These are phyloP conservation scores for Penicillium expansum DNA, from an alignment of 2,329 filamentous ascomycete genomes.

Conservation along the genomic window DNA sequence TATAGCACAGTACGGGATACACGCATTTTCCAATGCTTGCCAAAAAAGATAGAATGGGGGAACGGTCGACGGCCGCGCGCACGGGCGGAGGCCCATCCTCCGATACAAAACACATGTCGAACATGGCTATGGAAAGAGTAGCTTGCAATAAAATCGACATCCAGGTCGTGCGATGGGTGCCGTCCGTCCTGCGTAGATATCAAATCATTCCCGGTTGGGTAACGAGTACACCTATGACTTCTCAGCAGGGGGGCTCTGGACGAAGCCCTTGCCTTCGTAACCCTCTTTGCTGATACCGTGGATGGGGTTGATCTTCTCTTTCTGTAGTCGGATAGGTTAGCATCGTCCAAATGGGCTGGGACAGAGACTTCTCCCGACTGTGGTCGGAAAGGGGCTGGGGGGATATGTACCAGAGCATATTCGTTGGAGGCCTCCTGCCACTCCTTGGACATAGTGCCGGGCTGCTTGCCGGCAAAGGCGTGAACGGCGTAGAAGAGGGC, in stretches of 20 bases:
- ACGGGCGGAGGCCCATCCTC: conserved; percentile 8
- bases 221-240: conserved; percentile 32
- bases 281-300: conserved; percentile 76
- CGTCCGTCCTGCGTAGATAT: conserved; percentile 16
- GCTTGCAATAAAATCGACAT: neutral
- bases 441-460: conserved; percentile 91
- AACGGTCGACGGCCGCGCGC: conserved; percentile 17
- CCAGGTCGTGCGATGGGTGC: neutral
- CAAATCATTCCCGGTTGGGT: conserved; percentile 25
- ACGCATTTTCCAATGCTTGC: conserved; percentile 37
- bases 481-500: conserved; percentile 72
- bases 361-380: neutral
- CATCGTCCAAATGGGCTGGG: conserved; percentile 13
- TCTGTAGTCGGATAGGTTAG: conserved; percentile 49
- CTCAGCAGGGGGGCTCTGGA: conserved; percentile 60
- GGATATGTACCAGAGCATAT: conserved; percentile 73
- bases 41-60: conserved; percentile 29
- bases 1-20: conserved; percentile 47
- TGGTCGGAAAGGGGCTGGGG: neutral
- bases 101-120: conserved; percentile 16
- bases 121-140: conserved; percentile 9
- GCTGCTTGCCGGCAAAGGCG: conserved; percentile 66
- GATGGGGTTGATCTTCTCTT: conserved; percentile 81
- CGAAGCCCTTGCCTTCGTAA: conserved; percentile 73
- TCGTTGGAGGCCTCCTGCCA: conserved; percentile 96